These are phyloP conservation scores for Fragilaria crotonensis DNA, from an alignment of 108 stramenopile species.

Conservation along the genomic window DNA sequence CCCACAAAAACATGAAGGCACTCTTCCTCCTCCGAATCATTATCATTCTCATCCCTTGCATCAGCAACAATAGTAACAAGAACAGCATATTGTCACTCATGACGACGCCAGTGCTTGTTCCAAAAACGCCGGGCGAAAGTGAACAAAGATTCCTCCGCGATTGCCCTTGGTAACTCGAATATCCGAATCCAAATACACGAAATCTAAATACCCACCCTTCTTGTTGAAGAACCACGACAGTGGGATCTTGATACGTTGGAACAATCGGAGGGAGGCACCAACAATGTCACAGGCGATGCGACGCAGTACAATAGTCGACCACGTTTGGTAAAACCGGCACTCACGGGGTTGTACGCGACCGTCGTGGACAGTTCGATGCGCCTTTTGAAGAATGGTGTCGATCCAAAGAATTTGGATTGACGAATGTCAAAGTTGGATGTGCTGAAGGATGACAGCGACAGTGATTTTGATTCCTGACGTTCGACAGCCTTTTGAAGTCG, in stretches of 20 bases:
- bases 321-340: conserved; percentile 11
- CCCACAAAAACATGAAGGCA: too few relatives aligned
- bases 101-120: conserved; percentile 9
- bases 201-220: conserved; percentile 39
- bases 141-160: conserved; percentile 47
- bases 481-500: conserved; percentile 35
- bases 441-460: not conserved
- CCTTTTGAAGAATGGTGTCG: not conserved
- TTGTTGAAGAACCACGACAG: conserved; percentile 4
- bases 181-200: conserved; percentile 45
- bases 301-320: conserved; percentile 30
- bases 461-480: conserved; percentile 5
- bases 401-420: not conserved
- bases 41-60: too few relatives aligned
- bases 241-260: conserved; percentile 19
- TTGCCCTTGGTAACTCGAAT: conserved; percentile 44
- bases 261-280: conserved; percentile 29
- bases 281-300: conserved; percentile 36
- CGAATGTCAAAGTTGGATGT: not conserved
- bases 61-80: too few relatives aligned
- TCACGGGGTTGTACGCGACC: not conserved
- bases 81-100: too few relatives aligned
- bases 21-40: too few relatives aligned
- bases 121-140: conserved; percentile 36
- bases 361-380: conserved; percentile 3